These are phyloP conservation scores for Marvania coccoides DNA, from an alignment of 139 green algal genomes.

Conservation along the genomic window DNA sequence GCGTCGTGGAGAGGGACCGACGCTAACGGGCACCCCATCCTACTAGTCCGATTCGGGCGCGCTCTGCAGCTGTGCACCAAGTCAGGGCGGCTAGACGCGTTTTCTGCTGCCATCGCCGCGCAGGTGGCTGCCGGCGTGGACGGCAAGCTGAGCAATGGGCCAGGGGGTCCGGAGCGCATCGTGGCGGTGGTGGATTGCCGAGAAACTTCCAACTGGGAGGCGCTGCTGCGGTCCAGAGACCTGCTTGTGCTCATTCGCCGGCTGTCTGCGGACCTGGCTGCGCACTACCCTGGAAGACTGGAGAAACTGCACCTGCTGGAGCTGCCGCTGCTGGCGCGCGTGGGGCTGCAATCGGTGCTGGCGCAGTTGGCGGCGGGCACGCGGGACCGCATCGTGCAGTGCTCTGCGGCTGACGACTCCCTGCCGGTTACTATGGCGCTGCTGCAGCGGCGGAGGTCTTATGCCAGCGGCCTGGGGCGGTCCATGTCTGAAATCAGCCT, in stretches of 20 bases:
- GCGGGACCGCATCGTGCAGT: slow-evolving; percentile 17
- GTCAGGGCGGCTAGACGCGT: slow-evolving; percentile 2
- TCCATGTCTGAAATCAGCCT: not conserved
- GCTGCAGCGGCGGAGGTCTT: slow-evolving; percentile 9
- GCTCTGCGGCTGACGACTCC: not conserved
- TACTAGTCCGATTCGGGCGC: slow-evolving; percentile 27
- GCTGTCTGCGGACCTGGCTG: slow-evolving; percentile 19
- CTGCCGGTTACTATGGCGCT: slow-evolving; percentile 22
- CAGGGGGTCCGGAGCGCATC: slow-evolving; percentile 1
- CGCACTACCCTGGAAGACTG: slow-evolving; percentile 32
- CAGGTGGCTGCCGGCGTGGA: slow-evolving; percentile 14
- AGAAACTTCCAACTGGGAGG: slow-evolving; percentile 3
- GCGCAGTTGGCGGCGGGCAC: slow-evolving; percentile 22
- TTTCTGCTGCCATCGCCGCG: slow-evolving; percentile 12
- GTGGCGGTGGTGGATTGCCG: slow-evolving; percentile 30
- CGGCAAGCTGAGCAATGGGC: not conserved
- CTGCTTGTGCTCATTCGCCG: slow-evolving; percentile 24
- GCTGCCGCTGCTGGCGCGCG: slow-evolving; percentile 23
- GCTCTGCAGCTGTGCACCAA: slow-evolving; percentile 28
- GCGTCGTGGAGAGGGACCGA: slow-evolving; percentile 30
- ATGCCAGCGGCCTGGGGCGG: not conserved
- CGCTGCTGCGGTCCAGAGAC: slow-evolving; percentile 16
- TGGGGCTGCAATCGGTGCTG: slow-evolving; percentile 18
- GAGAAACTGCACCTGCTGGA: slow-evolving; percentile 36
- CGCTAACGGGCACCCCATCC: slow-evolving; percentile 21